Conservation (phyloP, 768 basidiomycete species). For the Zangia roseola region DNA sequence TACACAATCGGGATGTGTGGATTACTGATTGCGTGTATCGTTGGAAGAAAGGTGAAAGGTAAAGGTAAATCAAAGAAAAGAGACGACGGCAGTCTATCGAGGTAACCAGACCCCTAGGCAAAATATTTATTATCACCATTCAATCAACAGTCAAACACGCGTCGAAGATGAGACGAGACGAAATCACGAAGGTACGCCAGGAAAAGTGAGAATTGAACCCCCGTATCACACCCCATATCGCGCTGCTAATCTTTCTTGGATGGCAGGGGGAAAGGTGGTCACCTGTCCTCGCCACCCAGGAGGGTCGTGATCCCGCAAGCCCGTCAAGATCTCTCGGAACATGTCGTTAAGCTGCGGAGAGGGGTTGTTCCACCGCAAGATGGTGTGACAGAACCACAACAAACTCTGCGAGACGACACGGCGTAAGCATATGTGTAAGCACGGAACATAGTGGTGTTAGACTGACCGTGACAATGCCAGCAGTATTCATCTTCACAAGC, state of each 20-base stretch:
- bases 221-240: conserved; percentile 80
- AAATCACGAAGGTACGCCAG: conserved; percentile 13
- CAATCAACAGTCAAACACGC: too few species aligned
- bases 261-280: conserved; percentile 78
- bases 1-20: too few species aligned
- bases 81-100: too few species aligned
- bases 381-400: conserved; percentile 98
- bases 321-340: conserved; percentile 87
- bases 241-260: conserved; percentile 81
- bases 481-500: conserved; percentile 91
- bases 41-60: too few species aligned
- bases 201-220: neutral
- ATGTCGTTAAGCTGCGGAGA: conserved; percentile 89
- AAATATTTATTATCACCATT: too few species aligned
- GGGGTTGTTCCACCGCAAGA: conserved; percentile 92
- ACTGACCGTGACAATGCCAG: conserved; percentile 86
- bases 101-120: too few species aligned
- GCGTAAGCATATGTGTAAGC: conserved; percentile 5
- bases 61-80: too few species aligned
- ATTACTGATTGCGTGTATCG: too few species aligned
- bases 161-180: too few species aligned
- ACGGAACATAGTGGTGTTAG: neutral
- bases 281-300: conserved; percentile 85
- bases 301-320: conserved; percentile 87
- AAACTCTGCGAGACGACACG: conserved; percentile 58